Evolutionary conservation across 1,139 yeast genomes (phyloP).

Genomic region (Yamadazyma aaseri): DNA sequence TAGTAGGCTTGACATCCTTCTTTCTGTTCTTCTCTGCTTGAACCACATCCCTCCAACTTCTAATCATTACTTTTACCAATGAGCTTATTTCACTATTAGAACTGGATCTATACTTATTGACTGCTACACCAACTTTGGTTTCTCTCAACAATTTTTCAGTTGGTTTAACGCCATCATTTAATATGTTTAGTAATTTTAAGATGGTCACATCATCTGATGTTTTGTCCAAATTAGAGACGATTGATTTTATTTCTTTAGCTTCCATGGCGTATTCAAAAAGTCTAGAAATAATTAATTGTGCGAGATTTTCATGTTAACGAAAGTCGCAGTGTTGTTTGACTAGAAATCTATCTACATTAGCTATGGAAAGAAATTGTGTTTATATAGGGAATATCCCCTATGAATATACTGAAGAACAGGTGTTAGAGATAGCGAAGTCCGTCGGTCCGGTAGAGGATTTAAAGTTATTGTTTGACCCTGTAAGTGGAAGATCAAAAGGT

Average conservation of each 20-base stretch:
- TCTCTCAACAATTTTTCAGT: slow-evolving; percentile 82
- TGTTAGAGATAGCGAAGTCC: slow-evolving; percentile 69
- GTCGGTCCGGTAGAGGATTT: slow-evolving; percentile 85
- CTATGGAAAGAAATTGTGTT: slow-evolving; percentile 24
- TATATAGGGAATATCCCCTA: slow-evolving; percentile 40
- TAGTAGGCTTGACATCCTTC: slow-evolving; percentile 20
- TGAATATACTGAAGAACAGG: slow-evolving; percentile 81
- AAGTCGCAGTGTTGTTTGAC: too few relatives aligned
- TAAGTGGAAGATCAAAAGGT: slow-evolving; percentile 90
- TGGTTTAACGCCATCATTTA: slow-evolving; percentile 76
- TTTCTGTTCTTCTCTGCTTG: slow-evolving; percentile 64
- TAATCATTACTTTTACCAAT: slow-evolving; percentile 78
- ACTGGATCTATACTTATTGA: slow-evolving; percentile 79
- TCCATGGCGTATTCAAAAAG: slow-evolving; percentile 47
- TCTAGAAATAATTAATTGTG: not conserved
- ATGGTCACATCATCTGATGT: slow-evolving; percentile 67
- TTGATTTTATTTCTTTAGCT: slow-evolving; percentile 67
- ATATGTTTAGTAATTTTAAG: slow-evolving; percentile 60
- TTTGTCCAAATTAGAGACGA: slow-evolving; percentile 72
- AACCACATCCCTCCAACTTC: slow-evolving; percentile 88
- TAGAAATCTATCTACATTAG: too few relatives aligned
- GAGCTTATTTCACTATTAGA: slow-evolving; percentile 62
- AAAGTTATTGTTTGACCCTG: slow-evolving; percentile 78
- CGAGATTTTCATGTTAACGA: not conserved
- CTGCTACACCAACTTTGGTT: slow-evolving; percentile 98